Base-by-base conservation (phyloP, 257 asterid species). In the Voacanga thouarsii region DNA sequence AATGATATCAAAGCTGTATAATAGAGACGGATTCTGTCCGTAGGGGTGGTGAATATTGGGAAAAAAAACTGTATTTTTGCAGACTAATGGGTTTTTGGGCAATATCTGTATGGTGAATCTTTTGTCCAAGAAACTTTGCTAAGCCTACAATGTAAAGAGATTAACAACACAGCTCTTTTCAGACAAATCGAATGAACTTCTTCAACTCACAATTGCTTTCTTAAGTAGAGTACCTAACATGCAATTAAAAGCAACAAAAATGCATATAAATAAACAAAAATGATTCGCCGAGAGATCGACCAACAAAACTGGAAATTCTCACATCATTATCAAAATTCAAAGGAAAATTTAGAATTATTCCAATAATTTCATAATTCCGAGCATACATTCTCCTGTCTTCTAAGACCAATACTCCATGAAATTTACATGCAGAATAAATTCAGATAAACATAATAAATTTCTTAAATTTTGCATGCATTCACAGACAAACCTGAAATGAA, bases 401-500 rank as follows among this genome's bases (percentile, higher is more conserved):
- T 3, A 9, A 15, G 14, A 2, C 18, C 18, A 55, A 55, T 45
- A 45, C 10, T 3, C 7, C 1, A 8, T 1, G 7, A 3, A 3
- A n/a, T n/a, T n/a, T 7, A 21, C 11, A 43, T 6, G 55, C 41
- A 50, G 50, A 26, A 15, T 10, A 47, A 14, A 49, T 71, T 44
- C 12, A 71, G 26, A 51, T 4, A 67, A 39, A 6, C 65, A 73
- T 21, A 37, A 30, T 7, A 19, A 53, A 24, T 41, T 43, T 30
- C 9, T 16, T 15, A 28, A 18, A n/a, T 16, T 6, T 53, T 16
- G 7, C 28, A 9, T 33, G 37, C 63, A 74, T 39, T 12, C 15
- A 28, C 50, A 9, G 49, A 56, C 45, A 49, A 75, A 90, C 97
- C 97, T 88, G 89, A 72, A 66, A 84, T 50, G 79, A 87, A 83